A percentile compares a stretch with the other conserved stretches of the same genome.
These are phyloP conservation scores for Selaginella tamariscina DNA, from an alignment of 75 land plant genomes.

Conservation along the genomic window DNA sequence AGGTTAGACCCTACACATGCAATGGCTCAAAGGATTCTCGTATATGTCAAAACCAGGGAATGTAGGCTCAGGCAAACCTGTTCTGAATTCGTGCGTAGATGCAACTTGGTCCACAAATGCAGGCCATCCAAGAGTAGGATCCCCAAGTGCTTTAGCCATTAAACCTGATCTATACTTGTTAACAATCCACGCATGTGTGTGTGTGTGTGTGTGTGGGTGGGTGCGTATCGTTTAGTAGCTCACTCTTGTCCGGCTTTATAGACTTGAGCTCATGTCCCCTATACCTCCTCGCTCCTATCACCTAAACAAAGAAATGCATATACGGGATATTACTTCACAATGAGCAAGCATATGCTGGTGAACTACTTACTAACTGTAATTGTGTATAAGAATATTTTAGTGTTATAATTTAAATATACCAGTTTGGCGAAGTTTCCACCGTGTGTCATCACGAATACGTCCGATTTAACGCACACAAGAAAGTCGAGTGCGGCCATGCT, in stretches of 20 bases:
- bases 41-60: slow-evolving; percentile 88
- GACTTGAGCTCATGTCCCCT: slow-evolving; percentile 84
- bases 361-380: no score
- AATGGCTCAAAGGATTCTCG: slow-evolving; percentile 84
- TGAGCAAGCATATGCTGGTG: no score
- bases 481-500: slow-evolving; percentile 89
- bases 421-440: slow-evolving; percentile 96
- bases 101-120: slow-evolving; percentile 68
- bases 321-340: no score
- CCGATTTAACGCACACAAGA: slow-evolving; percentile 81
- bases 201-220: no score
- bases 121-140: slow-evolving; percentile 90
- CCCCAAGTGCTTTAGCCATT: slow-evolving; percentile 87
- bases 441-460: slow-evolving; percentile 98
- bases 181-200: no score
- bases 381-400: no score
- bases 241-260: slow-evolving; percentile 91
- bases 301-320: no score
- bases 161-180: no score
- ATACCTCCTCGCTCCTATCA: slow-evolving; percentile 78
- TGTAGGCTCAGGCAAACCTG: slow-evolving; percentile 83
- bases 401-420: no score
- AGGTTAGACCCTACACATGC: slow-evolving; percentile 18
- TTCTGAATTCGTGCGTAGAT: slow-evolving; percentile 65
- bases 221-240: no score